Conservation (phyloP, 2,329 filamentous ascomycete genomes). For the Ophiostoma pallidulum region DNA sequence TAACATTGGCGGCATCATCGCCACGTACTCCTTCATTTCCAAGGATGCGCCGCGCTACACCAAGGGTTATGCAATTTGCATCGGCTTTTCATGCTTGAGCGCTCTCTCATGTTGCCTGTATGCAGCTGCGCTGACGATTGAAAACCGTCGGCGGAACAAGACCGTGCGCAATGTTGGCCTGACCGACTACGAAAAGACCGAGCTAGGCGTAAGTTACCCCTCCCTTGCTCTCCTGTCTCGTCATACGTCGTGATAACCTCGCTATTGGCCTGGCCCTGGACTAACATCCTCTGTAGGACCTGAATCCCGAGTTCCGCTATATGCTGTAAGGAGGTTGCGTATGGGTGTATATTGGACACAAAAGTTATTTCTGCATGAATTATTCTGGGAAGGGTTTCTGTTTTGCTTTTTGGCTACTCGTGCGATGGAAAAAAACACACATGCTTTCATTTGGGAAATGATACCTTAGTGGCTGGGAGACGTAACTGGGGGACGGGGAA, state of each 20-base stretch:
- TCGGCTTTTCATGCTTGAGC: conserved; percentile 63
- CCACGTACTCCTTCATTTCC: conserved; percentile 59
- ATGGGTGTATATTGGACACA: not conserved
- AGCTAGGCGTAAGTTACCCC: conserved; percentile 30
- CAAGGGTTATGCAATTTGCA: conserved; percentile 66
- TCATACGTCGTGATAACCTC: no score
- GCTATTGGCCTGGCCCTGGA: no score
- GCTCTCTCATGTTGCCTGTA: conserved; percentile 53
- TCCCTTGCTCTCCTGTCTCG: not conserved
- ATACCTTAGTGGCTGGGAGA: no score
- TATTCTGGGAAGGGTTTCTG: no score
- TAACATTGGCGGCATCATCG: conserved; percentile 70
- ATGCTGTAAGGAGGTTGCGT: conserved; percentile 22
- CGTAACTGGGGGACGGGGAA: no score
- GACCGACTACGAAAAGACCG: conserved; percentile 29
- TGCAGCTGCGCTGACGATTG: conserved; percentile 43
- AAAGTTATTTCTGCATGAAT: conserved; percentile 2
- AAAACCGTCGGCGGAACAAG: conserved; percentile 52
- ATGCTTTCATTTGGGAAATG: no score
- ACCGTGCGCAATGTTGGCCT: conserved; percentile 19
- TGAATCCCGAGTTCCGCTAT: conserved; percentile 29
- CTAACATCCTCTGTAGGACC: conserved; percentile 19
- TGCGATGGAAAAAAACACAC: no score
- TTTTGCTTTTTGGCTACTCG: no score
- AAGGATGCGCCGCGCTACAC: conserved; percentile 60